A percentile compares a stretch with the other conserved stretches of the same genome.
phyloP scores from a whole-genome alignment of 2,329 filamentous ascomycete genomes.

The Nannizziopsis barbatae region DNA sequence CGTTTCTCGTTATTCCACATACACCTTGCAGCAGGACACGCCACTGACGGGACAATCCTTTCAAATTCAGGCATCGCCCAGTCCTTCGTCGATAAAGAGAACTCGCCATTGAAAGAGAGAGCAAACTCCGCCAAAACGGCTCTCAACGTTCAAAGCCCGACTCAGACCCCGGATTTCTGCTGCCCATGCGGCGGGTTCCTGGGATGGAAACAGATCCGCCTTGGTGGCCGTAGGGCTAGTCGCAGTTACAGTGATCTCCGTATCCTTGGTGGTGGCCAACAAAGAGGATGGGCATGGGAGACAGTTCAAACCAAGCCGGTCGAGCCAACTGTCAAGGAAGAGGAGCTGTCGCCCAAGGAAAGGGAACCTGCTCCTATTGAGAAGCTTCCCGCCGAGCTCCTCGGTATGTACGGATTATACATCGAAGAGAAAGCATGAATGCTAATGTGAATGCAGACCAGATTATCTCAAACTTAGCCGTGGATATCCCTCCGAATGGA shows the following conservation, averaged over 20 bases:
- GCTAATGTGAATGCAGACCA: constrained; percentile 41
- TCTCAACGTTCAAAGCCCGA: constrained; percentile 24
- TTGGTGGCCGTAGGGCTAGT: constrained; percentile 35
- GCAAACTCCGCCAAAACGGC: constrained; percentile 17
- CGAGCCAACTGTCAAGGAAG: constrained; percentile 16
- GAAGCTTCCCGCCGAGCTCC: constrained; percentile 56
- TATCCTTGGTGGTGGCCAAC: constrained; percentile 23
- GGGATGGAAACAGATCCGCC: constrained; percentile 37
- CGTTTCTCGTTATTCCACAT: too few species aligned
- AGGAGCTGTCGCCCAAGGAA: constrained; percentile 19
- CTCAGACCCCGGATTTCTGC: constrained; percentile 32
- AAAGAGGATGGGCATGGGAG: constrained; percentile 37
- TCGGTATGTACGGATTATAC: constrained; percentile 45
- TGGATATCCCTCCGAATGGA: constrained; percentile 65
- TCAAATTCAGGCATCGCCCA: constrained; percentile 30
- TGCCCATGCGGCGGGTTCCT: constrained; percentile 37
- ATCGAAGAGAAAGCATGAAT: not conserved
- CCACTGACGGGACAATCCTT: too few species aligned
- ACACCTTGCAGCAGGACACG: not conserved
- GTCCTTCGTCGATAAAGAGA: constrained; percentile 33
- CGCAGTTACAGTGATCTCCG: constrained; percentile 37
- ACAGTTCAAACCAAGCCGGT: constrained; percentile 13
- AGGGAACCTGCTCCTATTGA: constrained; percentile 47
- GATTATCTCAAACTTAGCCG: constrained; percentile 62
- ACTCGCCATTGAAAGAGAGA: constrained; percentile 22